Base-by-base conservation (phyloP, 768 basidiomycete genomes). In the Psilocybe cubensis region DNA sequence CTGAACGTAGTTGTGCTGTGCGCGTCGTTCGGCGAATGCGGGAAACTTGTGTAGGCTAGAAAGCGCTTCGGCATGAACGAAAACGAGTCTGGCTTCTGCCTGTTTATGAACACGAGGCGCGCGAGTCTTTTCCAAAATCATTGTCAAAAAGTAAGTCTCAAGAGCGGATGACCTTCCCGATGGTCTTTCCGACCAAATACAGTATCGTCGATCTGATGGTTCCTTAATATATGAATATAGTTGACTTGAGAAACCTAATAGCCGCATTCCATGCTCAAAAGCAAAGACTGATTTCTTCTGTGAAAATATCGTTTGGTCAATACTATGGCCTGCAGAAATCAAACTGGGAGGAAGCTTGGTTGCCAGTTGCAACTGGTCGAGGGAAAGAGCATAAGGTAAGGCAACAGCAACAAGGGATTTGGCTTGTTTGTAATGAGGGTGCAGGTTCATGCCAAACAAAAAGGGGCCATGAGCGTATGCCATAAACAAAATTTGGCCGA, bases 21-120 rank as follows among this genome's bases (percentile, higher is more conserved):
- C 69, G 18, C 83, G 70, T 51, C 84, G 76, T 25, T 80, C 76
- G 9, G 74, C 76, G 28, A 90, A 68, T 3, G 70, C 73, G 2
- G 83, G 81, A 27, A 90, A 66, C 11, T 74, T 74, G 56, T 80
- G 73, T 8, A 92, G 57, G 1, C 69, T 76, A 41, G 66, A 66
- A 54, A 92, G 63, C 2, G 86, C 78, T 18, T 83, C 82, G 14
- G 84, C 79, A 66, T 91, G 87, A 21, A 90, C 77, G 57, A 91
- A 92, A n/a, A 91, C 65, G 21, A 84, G 70, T 10, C 83, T 69
- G 21, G 74, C 72, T 46, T 80, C 77, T 21, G 69, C 68, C 38
- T 77, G 74, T 57, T 68, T 57, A 10, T 74, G 72, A 17, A 72
- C 76, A 56, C 72, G 57, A 42, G 67, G 68, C 11, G 82, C 81